These are phyloP conservation scores for Tylopilus subfusipes DNA, from an alignment of 768 basidiomycete genomes.

Conservation along the genomic window DNA sequence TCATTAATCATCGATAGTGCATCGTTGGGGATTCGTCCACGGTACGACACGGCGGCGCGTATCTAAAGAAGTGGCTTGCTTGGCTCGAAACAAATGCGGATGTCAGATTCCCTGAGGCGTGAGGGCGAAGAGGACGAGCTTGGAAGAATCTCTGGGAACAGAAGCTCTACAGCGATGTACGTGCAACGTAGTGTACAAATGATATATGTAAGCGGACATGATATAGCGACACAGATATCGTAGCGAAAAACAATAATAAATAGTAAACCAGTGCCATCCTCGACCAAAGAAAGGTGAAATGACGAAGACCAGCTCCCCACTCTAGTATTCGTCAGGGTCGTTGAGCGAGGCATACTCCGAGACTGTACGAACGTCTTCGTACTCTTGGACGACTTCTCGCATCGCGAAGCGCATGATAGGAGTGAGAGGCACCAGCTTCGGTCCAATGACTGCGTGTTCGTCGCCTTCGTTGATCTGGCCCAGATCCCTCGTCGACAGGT, in stretches of 20 bases:
- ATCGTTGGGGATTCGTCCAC: conserved; percentile 94
- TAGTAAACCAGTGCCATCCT: neutral
- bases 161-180: conserved; percentile 1
- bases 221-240: neutral
- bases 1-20: conserved; percentile 48
- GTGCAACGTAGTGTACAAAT: conserved; percentile 6
- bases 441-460: conserved; percentile 60
- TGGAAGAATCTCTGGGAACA: neutral
- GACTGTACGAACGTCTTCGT: conserved; percentile 68
- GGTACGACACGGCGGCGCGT: conserved; percentile 76
- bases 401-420: conserved; percentile 84
- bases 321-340: conserved; percentile 67
- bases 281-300: neutral
- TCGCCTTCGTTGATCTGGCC: conserved; percentile 48
- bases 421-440: conserved; percentile 71
- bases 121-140: neutral
- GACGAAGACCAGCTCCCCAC: conserved; percentile 5
- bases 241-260: conserved; percentile 9
- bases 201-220: neutral
- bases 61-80: conserved; percentile 83
- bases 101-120: conserved; percentile 74
- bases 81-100: conserved; percentile 93
- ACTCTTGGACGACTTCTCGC: conserved; percentile 79
- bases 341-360: conserved; percentile 75
- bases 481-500: conserved; percentile 40